Evolutionary conservation across 306 rosid species (phyloP).

Genomic region (Lithocarpus polystachyus): DNA sequence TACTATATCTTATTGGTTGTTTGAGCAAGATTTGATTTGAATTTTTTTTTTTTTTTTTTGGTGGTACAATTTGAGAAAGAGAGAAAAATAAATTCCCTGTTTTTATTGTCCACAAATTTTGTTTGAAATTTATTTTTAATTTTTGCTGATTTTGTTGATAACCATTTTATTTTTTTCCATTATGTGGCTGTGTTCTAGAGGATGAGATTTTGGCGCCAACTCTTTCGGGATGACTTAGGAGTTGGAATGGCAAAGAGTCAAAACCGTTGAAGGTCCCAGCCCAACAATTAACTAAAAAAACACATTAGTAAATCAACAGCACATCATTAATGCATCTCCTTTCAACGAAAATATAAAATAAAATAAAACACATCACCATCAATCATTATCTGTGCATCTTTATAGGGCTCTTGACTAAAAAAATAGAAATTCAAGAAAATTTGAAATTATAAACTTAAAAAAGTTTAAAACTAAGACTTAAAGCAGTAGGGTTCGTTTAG

Average conservation of each 20-base stretch:
- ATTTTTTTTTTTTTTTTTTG: neutral
- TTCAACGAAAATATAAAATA: too few species aligned
- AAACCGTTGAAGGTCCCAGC: slow-evolving; percentile 30
- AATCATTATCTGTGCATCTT: too few species aligned
- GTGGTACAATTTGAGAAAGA: neutral
- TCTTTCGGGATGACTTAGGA: slow-evolving; percentile 64
- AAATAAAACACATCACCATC: too few species aligned
- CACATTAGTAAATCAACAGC: too few species aligned
- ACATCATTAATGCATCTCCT: neutral
- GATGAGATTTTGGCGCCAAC: slow-evolving; percentile 70
- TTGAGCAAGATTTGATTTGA: neutral
- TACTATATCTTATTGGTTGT: neutral
- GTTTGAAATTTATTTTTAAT: neutral
- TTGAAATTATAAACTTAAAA: too few species aligned
- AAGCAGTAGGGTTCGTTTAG: too few species aligned
- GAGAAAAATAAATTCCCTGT: neutral
- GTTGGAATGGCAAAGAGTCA: slow-evolving; percentile 26
- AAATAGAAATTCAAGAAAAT: too few species aligned
- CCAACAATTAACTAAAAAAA: too few species aligned
- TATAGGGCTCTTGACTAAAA: too few species aligned
- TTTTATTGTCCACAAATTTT: neutral
- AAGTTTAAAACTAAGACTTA: too few species aligned
- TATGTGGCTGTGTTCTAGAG: slow-evolving; percentile 37
- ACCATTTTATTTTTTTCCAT: neutral
- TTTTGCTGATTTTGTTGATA: slow-evolving; percentile 9